Conservation (phyloP, 2,329 filamentous ascomycete species). For the Alternaria longipes region DNA sequence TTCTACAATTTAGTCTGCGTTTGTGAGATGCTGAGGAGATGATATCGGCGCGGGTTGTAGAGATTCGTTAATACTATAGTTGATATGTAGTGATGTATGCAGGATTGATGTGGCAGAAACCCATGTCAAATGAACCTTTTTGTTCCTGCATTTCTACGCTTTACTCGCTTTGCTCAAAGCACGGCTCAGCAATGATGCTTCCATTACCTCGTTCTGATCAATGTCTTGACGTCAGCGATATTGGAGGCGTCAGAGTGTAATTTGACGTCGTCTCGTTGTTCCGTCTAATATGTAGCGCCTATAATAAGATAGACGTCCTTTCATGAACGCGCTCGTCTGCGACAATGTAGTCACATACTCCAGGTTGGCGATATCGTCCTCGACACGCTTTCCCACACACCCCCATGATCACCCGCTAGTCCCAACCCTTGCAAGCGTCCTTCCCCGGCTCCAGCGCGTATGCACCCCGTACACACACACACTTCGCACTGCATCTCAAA, state of each 20-base stretch:
- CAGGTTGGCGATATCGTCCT: background rate
- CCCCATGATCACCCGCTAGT: background rate
- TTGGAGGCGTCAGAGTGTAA: slow-evolving; percentile 3
- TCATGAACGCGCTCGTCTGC: background rate
- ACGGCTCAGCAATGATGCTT: slow-evolving; percentile 22
- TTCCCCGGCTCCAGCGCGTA: background rate
- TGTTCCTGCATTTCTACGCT: background rate
- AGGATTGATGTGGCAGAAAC: background rate
- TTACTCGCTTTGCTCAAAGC: slow-evolving; percentile 1
- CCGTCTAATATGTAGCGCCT: background rate
- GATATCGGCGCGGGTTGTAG: background rate
- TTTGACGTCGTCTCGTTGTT: background rate
- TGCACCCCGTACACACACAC: slow-evolving; percentile 2
- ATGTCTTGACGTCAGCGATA: slow-evolving; percentile 23
- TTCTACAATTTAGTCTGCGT: background rate
- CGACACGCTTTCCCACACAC: background rate
- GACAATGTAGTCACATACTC: background rate
- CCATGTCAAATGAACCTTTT: background rate
- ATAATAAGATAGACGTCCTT: background rate
- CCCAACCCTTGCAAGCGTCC: background rate
- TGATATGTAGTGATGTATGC: background rate
- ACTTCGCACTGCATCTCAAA: background rate
- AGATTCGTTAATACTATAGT: background rate
- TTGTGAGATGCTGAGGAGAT: background rate
- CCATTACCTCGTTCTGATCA: slow-evolving; percentile 8